Evolutionary conservation across 176 grass and related monocot species (phyloP), one percentile per base, ranked within the genome.

Genomic region (Urochloa ruziziensis): DNA sequence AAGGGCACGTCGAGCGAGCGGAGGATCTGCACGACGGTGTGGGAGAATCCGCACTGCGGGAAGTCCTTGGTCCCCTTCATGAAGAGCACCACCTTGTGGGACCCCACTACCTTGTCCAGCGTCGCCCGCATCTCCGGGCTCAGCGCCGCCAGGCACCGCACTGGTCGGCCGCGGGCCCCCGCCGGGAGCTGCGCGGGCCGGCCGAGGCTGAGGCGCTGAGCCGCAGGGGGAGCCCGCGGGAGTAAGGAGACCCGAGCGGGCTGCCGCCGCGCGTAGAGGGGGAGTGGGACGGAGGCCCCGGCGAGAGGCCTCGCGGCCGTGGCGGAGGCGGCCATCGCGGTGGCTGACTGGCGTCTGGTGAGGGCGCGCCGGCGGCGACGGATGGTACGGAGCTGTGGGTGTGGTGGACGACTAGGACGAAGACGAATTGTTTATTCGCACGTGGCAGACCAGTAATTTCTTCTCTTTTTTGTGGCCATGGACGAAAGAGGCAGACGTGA

Each of bases 21-120:
- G 16, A 99, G 84, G 69, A 99, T 94, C 91, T 94, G 96, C 79
- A 96, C 96, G 0, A 96, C 91, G 2, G 96, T 96, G 87, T 94
- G 88, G 35, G 93, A 99, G 88, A 99, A 99, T 9, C 96, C 96
- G 56, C 96, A 99, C 87, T 99, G 93, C 34, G 96, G 96, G 51
- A 99, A 96, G 51, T 99, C 96, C 88, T 89, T 99, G 54, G 87
- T 94, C 36, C 96, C 96, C 82, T 99, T 94, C 91, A 99, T 99
- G 89, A 99, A 99, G 70, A 99, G 72, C 25, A 94, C 67, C 83
- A 96, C 96, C 70, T 94, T 99, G 76, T 85, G 73, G 27, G 93
- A 91, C 14, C 59, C 62, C 27, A 99, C 93, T n/a, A 95, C 91
- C 89, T 89, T 95, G 79, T 96, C 96, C 54, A 94, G 62, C 73